phyloP scores from a whole-genome alignment of 2,329 filamentous ascomycete genomes.

The Alternaria triticimaculans region DNA sequence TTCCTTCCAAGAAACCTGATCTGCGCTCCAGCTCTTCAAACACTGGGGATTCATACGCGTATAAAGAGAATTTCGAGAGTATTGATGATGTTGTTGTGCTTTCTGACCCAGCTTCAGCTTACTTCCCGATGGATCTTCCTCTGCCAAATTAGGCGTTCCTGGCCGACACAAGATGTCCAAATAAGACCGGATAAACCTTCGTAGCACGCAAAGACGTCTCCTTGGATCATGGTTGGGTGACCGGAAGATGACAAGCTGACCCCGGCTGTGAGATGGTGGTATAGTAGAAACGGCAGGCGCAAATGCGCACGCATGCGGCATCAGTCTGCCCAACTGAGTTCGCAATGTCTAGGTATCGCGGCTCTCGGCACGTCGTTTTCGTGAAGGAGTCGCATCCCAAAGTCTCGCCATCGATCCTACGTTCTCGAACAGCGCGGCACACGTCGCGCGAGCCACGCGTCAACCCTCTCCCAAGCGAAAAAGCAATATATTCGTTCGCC shows the following conservation, averaged over 20 bases:
- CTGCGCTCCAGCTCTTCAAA: background rate
- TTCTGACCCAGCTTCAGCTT: background rate
- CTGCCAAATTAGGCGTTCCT: background rate
- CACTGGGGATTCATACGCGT: background rate
- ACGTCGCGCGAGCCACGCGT: background rate
- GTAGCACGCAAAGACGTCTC: background rate
- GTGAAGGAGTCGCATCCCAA: background rate
- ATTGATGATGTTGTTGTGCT: background rate
- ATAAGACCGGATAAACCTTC: background rate
- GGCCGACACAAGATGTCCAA: background rate
- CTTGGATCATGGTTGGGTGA: background rate
- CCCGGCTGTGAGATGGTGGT: background rate
- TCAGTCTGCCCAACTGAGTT: background rate
- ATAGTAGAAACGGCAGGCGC: background rate
- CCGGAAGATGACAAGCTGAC: background rate
- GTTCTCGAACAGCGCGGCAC: background rate
- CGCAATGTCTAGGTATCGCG: background rate
- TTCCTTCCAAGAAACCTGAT: background rate
- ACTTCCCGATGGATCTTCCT: background rate
- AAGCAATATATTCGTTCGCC: background rate
- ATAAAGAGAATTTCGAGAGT: rapidly evolving
- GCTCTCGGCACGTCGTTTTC: background rate
- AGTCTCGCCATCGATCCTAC: background rate
- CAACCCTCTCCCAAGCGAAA: background rate
- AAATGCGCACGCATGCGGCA: background rate